phyloP scores from a whole-genome alignment of 306 rosid species.

The Ammopiptanthus mongolicus region DNA sequence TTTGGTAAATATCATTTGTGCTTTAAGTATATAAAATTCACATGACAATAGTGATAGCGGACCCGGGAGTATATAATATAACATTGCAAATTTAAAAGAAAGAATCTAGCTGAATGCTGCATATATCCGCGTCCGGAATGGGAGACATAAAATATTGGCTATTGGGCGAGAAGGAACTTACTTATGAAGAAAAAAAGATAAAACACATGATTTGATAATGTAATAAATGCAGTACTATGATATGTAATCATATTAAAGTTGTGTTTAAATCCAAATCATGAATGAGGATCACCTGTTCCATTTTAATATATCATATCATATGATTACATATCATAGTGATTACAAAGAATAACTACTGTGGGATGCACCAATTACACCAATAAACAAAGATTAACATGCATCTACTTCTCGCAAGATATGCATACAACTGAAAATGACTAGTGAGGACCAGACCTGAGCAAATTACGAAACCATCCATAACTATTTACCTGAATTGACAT shows the following conservation, averaged over 20 bases:
- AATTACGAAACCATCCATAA: not conserved
- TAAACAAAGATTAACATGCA: not conserved
- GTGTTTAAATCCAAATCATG: not conserved
- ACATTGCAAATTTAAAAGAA: not conserved
- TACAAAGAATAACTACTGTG: not conserved
- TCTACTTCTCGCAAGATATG: not conserved
- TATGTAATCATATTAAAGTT: not conserved
- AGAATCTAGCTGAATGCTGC: not conserved
- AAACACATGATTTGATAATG: not conserved
- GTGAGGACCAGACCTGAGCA: not conserved
- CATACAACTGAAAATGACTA: not conserved
- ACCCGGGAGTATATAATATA: not conserved
- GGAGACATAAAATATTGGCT: not conserved
- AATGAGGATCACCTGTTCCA: too few relatives aligned
- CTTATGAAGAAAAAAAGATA: not conserved
- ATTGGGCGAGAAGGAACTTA: not conserved
- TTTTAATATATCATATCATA: too few relatives aligned
- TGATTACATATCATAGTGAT: too few relatives aligned
- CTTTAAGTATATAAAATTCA: constrained; percentile 8
- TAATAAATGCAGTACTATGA: not conserved
- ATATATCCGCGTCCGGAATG: not conserved
- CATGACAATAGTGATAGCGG: not conserved
- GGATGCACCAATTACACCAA: not conserved
- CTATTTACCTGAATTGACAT: not conserved
- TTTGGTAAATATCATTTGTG: not conserved